phyloP scores from a whole-genome alignment of 2,329 filamentous ascomycete genomes.

The Stagonosporopsis chrysanthemi region DNA sequence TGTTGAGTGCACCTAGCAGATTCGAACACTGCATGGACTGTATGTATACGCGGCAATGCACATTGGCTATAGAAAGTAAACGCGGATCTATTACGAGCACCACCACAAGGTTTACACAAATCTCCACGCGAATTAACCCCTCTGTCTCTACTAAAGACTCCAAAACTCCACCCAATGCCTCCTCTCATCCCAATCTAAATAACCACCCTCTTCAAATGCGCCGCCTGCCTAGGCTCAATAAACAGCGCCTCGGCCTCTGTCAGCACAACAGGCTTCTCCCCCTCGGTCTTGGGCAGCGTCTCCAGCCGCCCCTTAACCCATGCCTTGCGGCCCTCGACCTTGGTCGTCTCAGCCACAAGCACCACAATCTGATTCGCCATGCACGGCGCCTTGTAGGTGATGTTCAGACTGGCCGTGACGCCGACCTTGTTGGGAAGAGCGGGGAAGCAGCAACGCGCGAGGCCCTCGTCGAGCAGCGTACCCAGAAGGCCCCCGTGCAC shows the following conservation, averaged over 20 bases:
- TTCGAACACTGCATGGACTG: too few species aligned
- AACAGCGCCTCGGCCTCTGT: constrained; percentile 88
- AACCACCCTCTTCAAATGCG: constrained; percentile 50
- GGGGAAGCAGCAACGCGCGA: constrained; percentile 87
- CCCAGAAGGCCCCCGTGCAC: constrained; percentile 90
- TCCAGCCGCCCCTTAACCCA: constrained; percentile 92
- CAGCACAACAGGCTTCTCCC: constrained; percentile 67
- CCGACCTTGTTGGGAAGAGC: constrained; percentile 85
- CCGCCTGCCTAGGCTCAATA: constrained; percentile 84
- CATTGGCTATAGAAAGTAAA: background rate
- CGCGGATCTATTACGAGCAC: background rate
- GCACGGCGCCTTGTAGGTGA: constrained; percentile 83
- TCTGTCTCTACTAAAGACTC: background rate
- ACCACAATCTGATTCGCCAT: constrained; percentile 79
- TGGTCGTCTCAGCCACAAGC: constrained; percentile 78
- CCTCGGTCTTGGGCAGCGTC: constrained; percentile 77
- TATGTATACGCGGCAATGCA: background rate
- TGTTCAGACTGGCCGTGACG: constrained; percentile 83
- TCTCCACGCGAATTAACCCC: background rate
- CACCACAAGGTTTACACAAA: background rate
- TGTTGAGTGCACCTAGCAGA: too few species aligned
- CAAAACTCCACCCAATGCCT: constrained; percentile 8
- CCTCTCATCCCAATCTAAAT: background rate
- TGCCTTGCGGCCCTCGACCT: constrained; percentile 90
- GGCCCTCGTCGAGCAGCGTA: constrained; percentile 89